A percentile compares a stretch with the other conserved stretches of the same genome.
These are phyloP conservation scores for Tuber borchii DNA, from an alignment of 495 filamentous ascomycete genomes.

Conservation along the genomic window DNA sequence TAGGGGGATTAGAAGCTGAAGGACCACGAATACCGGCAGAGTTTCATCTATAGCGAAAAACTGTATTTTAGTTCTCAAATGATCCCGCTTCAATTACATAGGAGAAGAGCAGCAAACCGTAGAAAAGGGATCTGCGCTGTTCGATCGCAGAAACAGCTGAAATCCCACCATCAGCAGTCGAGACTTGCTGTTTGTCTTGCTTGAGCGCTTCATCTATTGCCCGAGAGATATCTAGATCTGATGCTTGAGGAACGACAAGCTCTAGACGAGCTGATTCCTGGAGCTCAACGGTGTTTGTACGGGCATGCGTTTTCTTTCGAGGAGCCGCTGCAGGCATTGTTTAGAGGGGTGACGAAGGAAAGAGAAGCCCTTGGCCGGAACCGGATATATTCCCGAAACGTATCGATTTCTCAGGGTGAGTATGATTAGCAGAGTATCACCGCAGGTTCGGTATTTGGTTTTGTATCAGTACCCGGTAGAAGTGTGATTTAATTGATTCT, in stretches of 20 bases:
- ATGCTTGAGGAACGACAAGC: conserved; percentile 68
- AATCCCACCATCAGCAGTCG: conserved; percentile 46
- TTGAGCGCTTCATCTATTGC: conserved; percentile 50
- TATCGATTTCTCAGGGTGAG: neutral
- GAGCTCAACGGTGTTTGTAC: conserved; percentile 50
- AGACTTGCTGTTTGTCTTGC: conserved; percentile 46
- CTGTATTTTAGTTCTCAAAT: conserved; percentile 11
- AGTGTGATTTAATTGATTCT: neutral
- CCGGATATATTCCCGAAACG: conserved; percentile 11
- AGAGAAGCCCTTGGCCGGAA: neutral
- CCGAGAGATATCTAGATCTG: conserved; percentile 59
- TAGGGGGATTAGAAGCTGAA: conserved; percentile 38
- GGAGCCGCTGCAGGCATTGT: conserved; percentile 30
- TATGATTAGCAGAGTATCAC: neutral
- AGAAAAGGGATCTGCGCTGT: conserved; percentile 47
- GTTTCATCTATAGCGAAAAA: conserved; percentile 38
- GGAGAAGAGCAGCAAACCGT: conserved; percentile 39
- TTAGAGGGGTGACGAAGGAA: conserved; percentile 8
- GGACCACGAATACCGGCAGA: conserved; percentile 41
- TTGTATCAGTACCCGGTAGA: neutral
- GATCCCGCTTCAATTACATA: conserved; percentile 35
- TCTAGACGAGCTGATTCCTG: conserved; percentile 66
- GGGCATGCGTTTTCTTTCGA: conserved; percentile 32
- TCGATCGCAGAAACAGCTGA: conserved; percentile 44
- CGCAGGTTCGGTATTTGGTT: neutral